Conservation (phyloP, 495 filamentous ascomycete species). For the Chaetomium cochliodes region DNA sequence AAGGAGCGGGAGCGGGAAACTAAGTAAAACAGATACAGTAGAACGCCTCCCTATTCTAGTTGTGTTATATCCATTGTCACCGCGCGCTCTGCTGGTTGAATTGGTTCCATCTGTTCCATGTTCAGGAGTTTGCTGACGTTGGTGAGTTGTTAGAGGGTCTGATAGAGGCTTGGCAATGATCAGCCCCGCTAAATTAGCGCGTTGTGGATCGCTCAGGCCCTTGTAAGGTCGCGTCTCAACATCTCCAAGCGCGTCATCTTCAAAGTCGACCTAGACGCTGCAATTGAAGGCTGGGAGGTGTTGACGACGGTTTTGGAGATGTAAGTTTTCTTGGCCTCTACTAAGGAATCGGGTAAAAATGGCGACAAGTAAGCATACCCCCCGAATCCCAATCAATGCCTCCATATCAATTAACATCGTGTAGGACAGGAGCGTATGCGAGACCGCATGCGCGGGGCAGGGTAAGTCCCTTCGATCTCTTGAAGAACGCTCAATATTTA, state of each 20-base stretch:
- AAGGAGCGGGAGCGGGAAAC: too few species aligned
- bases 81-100: too few species aligned
- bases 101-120: too few species aligned
- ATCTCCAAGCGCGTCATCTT: conserved; percentile 9
- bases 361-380: conserved; percentile 29
- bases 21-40: too few species aligned
- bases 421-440: conserved; percentile 49
- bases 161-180: neutral
- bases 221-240: conserved; percentile 12
- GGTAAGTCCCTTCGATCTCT: conserved; percentile 31
- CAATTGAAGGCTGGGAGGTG: neutral
- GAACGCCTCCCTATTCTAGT: too few species aligned
- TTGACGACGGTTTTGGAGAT: neutral
- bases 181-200: neutral
- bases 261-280: neutral
- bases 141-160: neutral
- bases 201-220: neutral
- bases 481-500: neutral
- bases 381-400: too few species aligned
- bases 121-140: too few species aligned
- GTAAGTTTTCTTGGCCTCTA: neutral
- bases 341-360: conserved; percentile 8
- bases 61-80: too few species aligned
- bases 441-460: conserved; percentile 52
- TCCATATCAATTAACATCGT: conserved; percentile 1